phyloP scores from a whole-genome alignment of 1,284 basidiomycete species.

The Gymnopus androsaceus region DNA sequence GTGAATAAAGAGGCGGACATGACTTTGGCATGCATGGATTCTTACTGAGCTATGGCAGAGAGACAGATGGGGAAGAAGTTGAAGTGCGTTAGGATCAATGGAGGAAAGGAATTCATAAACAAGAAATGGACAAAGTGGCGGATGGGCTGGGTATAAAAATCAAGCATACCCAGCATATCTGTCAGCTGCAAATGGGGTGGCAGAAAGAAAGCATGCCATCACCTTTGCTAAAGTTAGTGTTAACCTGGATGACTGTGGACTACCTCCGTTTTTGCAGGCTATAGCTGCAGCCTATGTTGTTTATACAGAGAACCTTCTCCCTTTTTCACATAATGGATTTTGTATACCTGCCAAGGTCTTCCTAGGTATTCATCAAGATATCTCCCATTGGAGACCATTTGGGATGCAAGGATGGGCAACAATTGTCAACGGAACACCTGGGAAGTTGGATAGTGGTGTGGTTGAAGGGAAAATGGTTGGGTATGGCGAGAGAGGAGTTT shows the following conservation, averaged over 20 bases:
- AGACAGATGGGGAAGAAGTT: not conserved
- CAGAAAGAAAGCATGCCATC: too few species aligned
- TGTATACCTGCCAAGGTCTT: constrained; percentile 22
- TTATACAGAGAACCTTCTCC: constrained; percentile 26
- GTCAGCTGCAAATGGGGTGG: too few species aligned
- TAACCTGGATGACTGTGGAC: not conserved
- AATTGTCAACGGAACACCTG: constrained; percentile 22
- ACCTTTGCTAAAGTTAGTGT: not conserved
- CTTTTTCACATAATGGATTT: constrained; percentile 18
- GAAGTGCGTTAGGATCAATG: not conserved
- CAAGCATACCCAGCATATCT: constrained; percentile 21
- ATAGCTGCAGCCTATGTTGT: constrained; percentile 16
- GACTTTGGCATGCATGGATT: not conserved
- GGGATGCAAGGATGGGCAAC: constrained; percentile 27
- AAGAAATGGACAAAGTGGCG: constrained; percentile 16
- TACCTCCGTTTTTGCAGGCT: constrained; percentile 15
- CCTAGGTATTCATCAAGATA: constrained; percentile 23
- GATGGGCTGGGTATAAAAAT: constrained; percentile 19
- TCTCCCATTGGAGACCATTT: constrained; percentile 28
- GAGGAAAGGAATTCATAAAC: too few species aligned
- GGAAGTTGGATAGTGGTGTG: constrained; percentile 25
- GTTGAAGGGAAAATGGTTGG: constrained; percentile 25
- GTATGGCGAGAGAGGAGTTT: constrained; percentile 23
- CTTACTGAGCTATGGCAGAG: not conserved
- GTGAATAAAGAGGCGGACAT: constrained; percentile 5